Percentiles rank a stretch among this genome's conserved stretches.
Evolutionary conservation across 225 moss, liverwort and hornwort species (phyloP).

Genomic region (Anthoceros angustus): DNA sequence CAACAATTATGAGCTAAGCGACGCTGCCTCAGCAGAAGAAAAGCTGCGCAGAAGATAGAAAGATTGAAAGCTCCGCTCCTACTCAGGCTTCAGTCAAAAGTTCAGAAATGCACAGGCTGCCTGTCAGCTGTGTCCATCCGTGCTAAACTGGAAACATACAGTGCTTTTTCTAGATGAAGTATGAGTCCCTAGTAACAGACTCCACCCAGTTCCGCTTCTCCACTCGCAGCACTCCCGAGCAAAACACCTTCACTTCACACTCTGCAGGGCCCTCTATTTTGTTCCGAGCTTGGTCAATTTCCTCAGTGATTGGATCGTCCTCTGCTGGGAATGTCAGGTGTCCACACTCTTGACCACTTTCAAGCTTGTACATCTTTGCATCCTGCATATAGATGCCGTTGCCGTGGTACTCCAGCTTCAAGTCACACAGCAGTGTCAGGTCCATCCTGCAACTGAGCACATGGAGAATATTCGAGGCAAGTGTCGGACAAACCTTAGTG

Average conservation of each 20-base stretch:
- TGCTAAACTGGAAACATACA: no score
- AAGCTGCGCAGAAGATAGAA: no score
- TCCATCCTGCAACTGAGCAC: background rate
- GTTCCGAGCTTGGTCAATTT: background rate
- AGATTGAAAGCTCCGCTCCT: no score
- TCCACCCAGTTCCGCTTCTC: background rate
- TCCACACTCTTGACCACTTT: background rate
- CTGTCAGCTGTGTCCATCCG: no score
- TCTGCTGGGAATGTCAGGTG: background rate
- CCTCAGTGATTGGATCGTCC: background rate
- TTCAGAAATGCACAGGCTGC: no score
- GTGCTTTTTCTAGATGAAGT: background rate
- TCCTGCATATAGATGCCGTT: background rate
- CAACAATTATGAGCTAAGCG: no score
- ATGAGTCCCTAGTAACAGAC: background rate
- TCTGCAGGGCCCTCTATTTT: background rate
- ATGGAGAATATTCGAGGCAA: background rate
- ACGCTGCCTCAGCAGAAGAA: no score
- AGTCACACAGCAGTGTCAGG: background rate
- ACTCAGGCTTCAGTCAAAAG: no score
- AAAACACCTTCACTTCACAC: background rate
- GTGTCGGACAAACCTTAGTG: background rate
- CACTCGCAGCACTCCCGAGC: constrained; percentile 1
- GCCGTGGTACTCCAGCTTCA: constrained; percentile 2
- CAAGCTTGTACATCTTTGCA: background rate